These are phyloP conservation scores for Beauveria sp. DNA, from an alignment of 2,329 filamentous ascomycete genomes.

Conservation along the genomic window DNA sequence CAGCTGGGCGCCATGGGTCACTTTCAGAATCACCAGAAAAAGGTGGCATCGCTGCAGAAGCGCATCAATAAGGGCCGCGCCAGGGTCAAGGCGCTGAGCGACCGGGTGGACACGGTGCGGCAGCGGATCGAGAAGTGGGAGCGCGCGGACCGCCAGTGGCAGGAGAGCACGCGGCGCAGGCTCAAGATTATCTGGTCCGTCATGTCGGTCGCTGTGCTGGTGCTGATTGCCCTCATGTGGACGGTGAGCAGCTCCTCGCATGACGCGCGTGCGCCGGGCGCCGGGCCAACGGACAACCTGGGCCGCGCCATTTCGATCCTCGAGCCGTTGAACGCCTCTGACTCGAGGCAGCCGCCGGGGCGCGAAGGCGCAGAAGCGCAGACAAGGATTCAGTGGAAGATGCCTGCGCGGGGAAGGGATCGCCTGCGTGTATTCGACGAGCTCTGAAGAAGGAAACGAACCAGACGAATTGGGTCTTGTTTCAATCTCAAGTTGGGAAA, in stretches of 20 bases:
- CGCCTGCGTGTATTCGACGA: constrained; percentile 39
- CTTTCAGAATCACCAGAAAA: constrained; percentile 57
- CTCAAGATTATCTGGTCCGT: constrained; percentile 58
- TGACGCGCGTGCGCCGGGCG: not conserved
- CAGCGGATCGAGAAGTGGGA: constrained; percentile 61
- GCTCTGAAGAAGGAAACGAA: constrained; percentile 24
- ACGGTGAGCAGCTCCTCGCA: constrained; percentile 15
- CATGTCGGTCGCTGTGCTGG: constrained; percentile 40
- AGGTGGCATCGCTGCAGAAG: constrained; percentile 53
- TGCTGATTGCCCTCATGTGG: constrained; percentile 38
- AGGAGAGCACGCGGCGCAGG: constrained; percentile 57
- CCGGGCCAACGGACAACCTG: not conserved
- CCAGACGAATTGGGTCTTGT: not conserved
- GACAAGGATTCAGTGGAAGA: constrained; percentile 21
- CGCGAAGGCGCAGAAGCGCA: constrained; percentile 15
- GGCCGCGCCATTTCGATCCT: constrained; percentile 10
- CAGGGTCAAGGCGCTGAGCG: constrained; percentile 51
- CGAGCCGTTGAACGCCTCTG: constrained; percentile 12
- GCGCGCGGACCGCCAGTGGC: constrained; percentile 57
- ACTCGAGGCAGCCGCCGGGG: constrained; percentile 13
- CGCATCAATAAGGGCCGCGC: constrained; percentile 54
- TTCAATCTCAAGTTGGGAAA: not conserved
- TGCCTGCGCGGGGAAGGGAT: constrained; percentile 25
- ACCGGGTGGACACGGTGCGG: constrained; percentile 56
- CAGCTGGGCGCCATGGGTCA: constrained; percentile 54